Evolutionary conservation across 2,329 filamentous ascomycete genomes (phyloP).

Genomic region (Ceratocystis alfenasii): DNA sequence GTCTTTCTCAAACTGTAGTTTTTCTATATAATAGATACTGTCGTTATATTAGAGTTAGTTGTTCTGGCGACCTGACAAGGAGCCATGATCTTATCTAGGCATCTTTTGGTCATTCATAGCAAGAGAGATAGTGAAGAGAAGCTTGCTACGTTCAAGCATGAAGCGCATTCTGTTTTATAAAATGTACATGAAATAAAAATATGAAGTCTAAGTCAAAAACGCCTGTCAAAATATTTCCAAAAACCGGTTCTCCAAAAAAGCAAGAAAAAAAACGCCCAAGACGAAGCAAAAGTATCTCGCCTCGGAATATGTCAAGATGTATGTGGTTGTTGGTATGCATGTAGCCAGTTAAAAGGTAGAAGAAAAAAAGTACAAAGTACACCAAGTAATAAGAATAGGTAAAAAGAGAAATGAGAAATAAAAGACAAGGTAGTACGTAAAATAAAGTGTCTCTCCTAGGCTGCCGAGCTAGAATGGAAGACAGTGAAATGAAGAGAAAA

Average conservation of each 20-base stretch:
- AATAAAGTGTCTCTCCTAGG: no score
- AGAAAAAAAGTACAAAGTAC: neutral
- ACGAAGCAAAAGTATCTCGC: neutral
- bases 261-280: neutral
- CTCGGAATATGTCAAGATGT: neutral
- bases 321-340: slow-evolving; percentile 4
- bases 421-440: neutral
- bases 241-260: neutral
- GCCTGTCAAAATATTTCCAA: neutral
- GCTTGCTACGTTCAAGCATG: no score
- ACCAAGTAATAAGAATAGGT: neutral
- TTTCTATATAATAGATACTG: no score
- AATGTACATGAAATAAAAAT: neutral
- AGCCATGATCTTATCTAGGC: no score
- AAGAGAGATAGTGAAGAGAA: no score
- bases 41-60: no score
- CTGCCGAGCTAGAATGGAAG: neutral
- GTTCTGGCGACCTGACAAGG: no score
- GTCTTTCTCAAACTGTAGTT: no score
- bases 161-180: neutral
- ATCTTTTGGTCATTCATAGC: no score
- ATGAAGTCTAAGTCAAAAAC: neutral
- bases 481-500: neutral
- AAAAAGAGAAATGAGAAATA: neutral
- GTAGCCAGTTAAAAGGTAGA: neutral